These are phyloP conservation scores for Fusarium lateritium DNA, from an alignment of 2,329 filamentous ascomycete genomes.

Conservation along the genomic window DNA sequence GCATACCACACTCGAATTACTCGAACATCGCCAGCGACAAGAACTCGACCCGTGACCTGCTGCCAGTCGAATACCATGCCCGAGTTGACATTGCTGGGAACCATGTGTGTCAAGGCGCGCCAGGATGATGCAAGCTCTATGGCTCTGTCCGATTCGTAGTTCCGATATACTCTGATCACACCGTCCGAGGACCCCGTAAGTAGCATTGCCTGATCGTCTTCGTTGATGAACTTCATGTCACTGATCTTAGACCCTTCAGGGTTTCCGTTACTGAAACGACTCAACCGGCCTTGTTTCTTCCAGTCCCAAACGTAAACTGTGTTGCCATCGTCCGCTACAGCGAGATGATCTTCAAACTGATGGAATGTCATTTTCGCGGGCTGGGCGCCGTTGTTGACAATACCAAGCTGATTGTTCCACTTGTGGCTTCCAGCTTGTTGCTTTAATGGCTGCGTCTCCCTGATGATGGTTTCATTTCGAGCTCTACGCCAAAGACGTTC, in stretches of 20 bases:
- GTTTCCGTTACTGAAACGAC: constrained; percentile 94
- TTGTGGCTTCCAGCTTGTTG: constrained; percentile 86
- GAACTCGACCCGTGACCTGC: constrained; percentile 92
- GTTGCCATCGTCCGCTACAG: constrained; percentile 93
- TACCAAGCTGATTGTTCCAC: constrained; percentile 87
- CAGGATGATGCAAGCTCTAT: constrained; percentile 92
- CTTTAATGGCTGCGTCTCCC: constrained; percentile 94
- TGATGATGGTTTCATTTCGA: constrained; percentile 92
- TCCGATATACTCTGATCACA: constrained; percentile 91
- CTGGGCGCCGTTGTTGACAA: constrained; percentile 91
- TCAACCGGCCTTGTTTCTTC: constrained; percentile 81
- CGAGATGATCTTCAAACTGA: constrained; percentile 96
- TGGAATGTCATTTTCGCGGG: constrained; percentile 96
- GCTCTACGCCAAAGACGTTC: constrained; percentile 92
- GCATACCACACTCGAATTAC: constrained; percentile 98
- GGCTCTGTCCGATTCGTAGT: constrained; percentile 84
- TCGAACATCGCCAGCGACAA: constrained; percentile 97
- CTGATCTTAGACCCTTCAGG: constrained; percentile 92
- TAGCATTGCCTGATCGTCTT: constrained; percentile 94
- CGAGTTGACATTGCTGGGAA: constrained; percentile 93
- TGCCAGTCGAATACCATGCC: constrained; percentile 99
- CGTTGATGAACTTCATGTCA: constrained; percentile 97
- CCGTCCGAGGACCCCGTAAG: constrained; percentile 97
- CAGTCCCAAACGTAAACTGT: constrained; percentile 95
- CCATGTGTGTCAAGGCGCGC: constrained; percentile 92